Conservation (phyloP, 257 asterid species). For the Capsicum rhomboideum region DNA sequence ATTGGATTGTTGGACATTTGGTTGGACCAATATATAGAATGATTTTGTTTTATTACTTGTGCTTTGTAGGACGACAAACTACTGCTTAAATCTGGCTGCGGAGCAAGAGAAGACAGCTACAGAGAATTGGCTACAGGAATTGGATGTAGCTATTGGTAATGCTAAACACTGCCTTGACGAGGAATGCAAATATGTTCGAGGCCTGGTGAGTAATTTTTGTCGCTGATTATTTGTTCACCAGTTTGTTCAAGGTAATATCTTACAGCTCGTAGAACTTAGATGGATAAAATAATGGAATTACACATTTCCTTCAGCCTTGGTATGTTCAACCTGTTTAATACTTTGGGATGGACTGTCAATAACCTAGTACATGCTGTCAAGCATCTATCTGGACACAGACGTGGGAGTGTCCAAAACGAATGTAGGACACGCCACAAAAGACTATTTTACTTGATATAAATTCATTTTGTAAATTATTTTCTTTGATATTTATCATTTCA, state of each 20-base stretch:
- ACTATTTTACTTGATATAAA: neutral
- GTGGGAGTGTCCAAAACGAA: neutral
- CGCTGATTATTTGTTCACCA: neutral
- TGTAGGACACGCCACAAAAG: neutral
- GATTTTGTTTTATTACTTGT: conserved; percentile 4
- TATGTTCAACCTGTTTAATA: neutral
- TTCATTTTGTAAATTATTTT: neutral
- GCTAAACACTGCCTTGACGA: conserved; percentile 75
- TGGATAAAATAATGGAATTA: neutral
- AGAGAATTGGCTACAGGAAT: conserved; percentile 86
- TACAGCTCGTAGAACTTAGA: neutral
- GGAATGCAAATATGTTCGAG: conserved; percentile 89
- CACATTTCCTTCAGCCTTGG: neutral
- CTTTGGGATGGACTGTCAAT: neutral
- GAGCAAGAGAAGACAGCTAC: conserved; percentile 83
- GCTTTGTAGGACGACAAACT: conserved; percentile 76
- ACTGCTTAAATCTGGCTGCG: conserved; percentile 74
- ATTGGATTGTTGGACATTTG: neutral
- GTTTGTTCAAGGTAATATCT: neutral
- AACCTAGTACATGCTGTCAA: neutral
- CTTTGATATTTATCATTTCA: neutral
- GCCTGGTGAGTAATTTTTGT: conserved; percentile 65
- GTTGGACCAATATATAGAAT: conserved; percentile 1
- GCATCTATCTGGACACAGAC: neutral
- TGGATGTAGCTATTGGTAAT: conserved; percentile 56